These are phyloP conservation scores for Podospora pseudopauciseta DNA, from an alignment of 495 filamentous ascomycete species.

Conservation along the genomic window DNA sequence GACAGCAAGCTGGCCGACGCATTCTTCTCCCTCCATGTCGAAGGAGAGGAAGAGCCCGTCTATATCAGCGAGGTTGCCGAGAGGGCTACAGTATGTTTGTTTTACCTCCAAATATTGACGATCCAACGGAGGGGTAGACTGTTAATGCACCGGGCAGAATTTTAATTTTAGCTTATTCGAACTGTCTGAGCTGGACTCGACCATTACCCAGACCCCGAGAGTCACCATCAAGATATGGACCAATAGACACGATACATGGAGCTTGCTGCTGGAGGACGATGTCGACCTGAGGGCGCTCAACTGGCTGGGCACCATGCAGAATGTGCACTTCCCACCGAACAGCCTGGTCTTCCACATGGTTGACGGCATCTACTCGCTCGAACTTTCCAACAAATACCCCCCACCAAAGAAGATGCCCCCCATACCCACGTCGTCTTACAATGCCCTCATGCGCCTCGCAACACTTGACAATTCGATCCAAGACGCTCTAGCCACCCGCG, in stretches of 20 bases:
- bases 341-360: conserved; percentile 81
- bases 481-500: conserved; percentile 77
- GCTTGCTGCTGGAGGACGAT: conserved; percentile 66
- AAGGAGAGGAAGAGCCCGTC: conserved; percentile 62
- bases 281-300: conserved; percentile 68
- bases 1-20: conserved; percentile 73
- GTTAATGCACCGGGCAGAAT: conserved; percentile 49
- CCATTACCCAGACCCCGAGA: conserved; percentile 59
- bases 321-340: conserved; percentile 77
- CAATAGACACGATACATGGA: conserved; percentile 58
- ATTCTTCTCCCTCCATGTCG: conserved; percentile 83
- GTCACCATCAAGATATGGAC: conserved; percentile 76
- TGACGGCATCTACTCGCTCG: conserved; percentile 81
- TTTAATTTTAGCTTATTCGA: conserved; percentile 88
- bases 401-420: conserved; percentile 44
- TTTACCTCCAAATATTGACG: neutral
- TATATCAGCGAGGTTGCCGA: conserved; percentile 86
- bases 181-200: conserved; percentile 61
- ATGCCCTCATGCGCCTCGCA: conserved; percentile 80
- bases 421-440: conserved; percentile 73
- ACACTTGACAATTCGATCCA: conserved; percentile 91
- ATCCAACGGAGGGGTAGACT: neutral
- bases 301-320: conserved; percentile 77
- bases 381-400: conserved; percentile 44
- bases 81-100: conserved; percentile 59